Conservation (phyloP, 208 protist genomes). For the Trypanosoma vivax region DNA sequence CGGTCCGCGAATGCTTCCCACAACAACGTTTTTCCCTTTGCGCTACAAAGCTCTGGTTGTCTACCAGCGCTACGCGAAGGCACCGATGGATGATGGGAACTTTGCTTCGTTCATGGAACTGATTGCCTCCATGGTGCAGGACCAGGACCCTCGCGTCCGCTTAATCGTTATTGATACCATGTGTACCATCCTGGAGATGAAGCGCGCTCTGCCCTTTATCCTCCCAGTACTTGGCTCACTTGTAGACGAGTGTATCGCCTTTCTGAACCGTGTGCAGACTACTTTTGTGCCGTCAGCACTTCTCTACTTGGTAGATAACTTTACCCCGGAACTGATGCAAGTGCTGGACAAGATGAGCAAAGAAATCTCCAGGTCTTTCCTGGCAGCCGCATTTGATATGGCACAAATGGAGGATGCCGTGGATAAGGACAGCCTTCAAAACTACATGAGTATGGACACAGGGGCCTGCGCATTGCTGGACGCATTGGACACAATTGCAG, state of each 20-base stretch:
- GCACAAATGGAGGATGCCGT: slow-evolving; percentile 30
- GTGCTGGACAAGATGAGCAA: slow-evolving; percentile 67
- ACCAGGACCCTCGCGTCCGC: slow-evolving; percentile 68
- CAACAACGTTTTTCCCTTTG: slow-evolving; percentile 38
- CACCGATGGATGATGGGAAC: slow-evolving; percentile 55
- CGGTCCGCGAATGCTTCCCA: slow-evolving; percentile 54
- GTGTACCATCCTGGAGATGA: slow-evolving; percentile 83
- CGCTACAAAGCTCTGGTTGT: slow-evolving; percentile 79
- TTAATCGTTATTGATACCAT: slow-evolving; percentile 76
- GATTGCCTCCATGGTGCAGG: slow-evolving; percentile 55
- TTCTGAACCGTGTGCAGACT: slow-evolving; percentile 79
- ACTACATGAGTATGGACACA: slow-evolving; percentile 57
- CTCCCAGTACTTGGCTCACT: slow-evolving; percentile 58
- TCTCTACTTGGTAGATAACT: slow-evolving; percentile 81
- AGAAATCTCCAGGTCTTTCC: slow-evolving; percentile 71
- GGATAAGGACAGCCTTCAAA: slow-evolving; percentile 22
- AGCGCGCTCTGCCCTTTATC: slow-evolving; percentile 59
- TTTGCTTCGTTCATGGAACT: slow-evolving; percentile 77
- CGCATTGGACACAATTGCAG: slow-evolving; percentile 69
- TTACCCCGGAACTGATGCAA: slow-evolving; percentile 68
- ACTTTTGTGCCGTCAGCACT: slow-evolving; percentile 76
- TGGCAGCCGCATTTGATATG: slow-evolving; percentile 74
- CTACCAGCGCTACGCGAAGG: slow-evolving; percentile 82
- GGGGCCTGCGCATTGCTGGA: slow-evolving; percentile 67
- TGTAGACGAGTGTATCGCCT: slow-evolving; percentile 76